Conservation (phyloP, 331 rosid species). For the Rosa hybrid region DNA sequence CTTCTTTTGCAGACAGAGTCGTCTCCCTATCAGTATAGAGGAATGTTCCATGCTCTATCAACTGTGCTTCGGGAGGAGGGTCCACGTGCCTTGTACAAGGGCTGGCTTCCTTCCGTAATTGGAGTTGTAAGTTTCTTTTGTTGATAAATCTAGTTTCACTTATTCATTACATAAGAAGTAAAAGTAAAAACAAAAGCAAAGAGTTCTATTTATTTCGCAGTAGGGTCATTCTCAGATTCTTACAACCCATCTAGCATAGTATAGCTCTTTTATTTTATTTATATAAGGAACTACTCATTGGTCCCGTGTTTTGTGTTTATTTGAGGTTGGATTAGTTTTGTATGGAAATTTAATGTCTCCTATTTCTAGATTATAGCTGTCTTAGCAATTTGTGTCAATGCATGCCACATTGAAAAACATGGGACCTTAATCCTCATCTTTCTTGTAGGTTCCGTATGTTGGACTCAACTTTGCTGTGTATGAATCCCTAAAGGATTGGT, state of each 20-base stretch:
- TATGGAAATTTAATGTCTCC: neutral
- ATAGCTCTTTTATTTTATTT: neutral
- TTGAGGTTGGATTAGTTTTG: neutral
- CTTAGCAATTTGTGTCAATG: neutral
- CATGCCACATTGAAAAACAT: neutral
- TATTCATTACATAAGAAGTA: neutral
- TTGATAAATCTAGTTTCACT: neutral
- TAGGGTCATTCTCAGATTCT: neutral
- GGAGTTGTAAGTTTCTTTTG: constrained; percentile 81
- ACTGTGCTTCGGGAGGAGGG: constrained; percentile 96
- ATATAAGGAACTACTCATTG: neutral
- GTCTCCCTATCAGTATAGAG: constrained; percentile 96
- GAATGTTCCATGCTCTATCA: constrained; percentile 92
- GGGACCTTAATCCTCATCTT: constrained; percentile 17
- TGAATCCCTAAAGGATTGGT: constrained; percentile 92
- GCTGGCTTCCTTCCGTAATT: constrained; percentile 99
- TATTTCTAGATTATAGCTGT: neutral
- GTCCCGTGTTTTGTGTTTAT: neutral
- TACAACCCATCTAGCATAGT: neutral
- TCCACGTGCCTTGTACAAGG: constrained; percentile 93
- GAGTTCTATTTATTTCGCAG: neutral
- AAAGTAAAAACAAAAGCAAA: neutral
- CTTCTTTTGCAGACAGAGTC: constrained; percentile 65
- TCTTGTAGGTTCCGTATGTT: constrained; percentile 86
- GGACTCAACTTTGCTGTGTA: constrained; percentile 99